phyloP scores from a whole-genome alignment of 441 rosid species.

The Brassica balearica region DNA sequence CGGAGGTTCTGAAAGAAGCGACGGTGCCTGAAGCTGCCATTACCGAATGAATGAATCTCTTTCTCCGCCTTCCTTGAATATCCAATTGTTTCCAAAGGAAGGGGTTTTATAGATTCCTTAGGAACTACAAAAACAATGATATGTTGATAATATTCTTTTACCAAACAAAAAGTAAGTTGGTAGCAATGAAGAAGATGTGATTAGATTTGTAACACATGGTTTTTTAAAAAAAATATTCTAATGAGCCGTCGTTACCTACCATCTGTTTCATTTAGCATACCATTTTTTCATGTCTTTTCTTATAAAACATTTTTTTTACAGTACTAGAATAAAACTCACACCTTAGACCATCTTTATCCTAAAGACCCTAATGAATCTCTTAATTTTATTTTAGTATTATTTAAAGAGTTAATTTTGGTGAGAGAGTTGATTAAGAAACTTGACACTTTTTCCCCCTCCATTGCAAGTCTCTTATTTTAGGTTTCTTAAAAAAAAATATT shows the following conservation, averaged over 20 bases:
- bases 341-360: too few relatives aligned
- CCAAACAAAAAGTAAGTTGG: constrained; percentile 27
- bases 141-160: background rate
- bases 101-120: constrained; percentile 7
- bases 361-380: too few relatives aligned
- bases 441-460: too few relatives aligned
- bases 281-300: too few relatives aligned
- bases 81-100: background rate
- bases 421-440: too few relatives aligned
- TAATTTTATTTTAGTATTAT: too few relatives aligned
- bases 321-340: too few relatives aligned
- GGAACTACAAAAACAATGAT: too few relatives aligned
- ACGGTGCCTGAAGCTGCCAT: constrained; percentile 38
- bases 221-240: background rate
- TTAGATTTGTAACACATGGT: constrained; percentile 31
- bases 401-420: too few relatives aligned
- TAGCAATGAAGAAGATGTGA: constrained; percentile 14
- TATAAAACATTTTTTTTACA: too few relatives aligned
- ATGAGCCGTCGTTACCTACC: constrained; percentile 23
- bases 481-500: too few relatives aligned
- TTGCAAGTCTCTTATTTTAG: too few relatives aligned
- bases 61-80: constrained; percentile 2
- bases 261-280: background rate
- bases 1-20: constrained; percentile 33
- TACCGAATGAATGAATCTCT: constrained; percentile 14